Conservation (phyloP, 352 stramenopile species). For the Pythium oligandrum region DNA sequence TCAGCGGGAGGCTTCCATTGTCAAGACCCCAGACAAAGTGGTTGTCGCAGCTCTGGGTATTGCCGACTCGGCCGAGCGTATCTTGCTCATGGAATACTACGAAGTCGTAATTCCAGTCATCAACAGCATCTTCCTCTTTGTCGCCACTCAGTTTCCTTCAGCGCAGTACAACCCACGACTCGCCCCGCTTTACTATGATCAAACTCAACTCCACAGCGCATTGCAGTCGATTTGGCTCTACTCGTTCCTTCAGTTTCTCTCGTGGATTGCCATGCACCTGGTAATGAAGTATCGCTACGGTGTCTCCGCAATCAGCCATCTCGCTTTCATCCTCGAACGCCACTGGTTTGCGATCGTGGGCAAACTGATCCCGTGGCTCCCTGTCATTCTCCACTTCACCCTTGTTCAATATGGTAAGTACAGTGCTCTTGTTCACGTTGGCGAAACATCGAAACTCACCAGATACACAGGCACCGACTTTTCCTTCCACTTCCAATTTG, state of each 20-base stretch:
- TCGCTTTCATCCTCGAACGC: constrained; percentile 9
- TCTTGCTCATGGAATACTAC: constrained; percentile 4
- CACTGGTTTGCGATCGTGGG: constrained; percentile 5
- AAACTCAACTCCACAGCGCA: neutral
- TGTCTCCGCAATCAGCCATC: neutral
- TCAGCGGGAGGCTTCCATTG: too few relatives aligned
- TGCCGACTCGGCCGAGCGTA: neutral
- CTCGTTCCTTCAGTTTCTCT: constrained; percentile 1
- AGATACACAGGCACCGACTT: too few relatives aligned
- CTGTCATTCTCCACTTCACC: constrained; percentile 5
- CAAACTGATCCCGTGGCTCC: constrained; percentile 10
- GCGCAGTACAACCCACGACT: constrained; percentile 2
- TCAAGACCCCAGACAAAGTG: neutral
- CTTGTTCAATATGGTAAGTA: constrained; percentile 6
- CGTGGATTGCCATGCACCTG: constrained; percentile 2
- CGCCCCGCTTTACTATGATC: neutral
- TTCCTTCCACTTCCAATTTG: too few relatives aligned
- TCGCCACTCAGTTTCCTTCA: neutral
- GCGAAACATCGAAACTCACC: too few relatives aligned
- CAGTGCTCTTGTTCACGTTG: too few relatives aligned
- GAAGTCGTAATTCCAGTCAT: constrained; percentile 3
- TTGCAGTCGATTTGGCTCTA: neutral
- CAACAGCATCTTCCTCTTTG: constrained; percentile 1
- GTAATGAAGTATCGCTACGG: constrained; percentile 13
- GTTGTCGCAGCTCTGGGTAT: constrained; percentile 4